Conservation (phyloP, 1,284 basidiomycete genomes). For the Cerioporus squamosus region DNA sequence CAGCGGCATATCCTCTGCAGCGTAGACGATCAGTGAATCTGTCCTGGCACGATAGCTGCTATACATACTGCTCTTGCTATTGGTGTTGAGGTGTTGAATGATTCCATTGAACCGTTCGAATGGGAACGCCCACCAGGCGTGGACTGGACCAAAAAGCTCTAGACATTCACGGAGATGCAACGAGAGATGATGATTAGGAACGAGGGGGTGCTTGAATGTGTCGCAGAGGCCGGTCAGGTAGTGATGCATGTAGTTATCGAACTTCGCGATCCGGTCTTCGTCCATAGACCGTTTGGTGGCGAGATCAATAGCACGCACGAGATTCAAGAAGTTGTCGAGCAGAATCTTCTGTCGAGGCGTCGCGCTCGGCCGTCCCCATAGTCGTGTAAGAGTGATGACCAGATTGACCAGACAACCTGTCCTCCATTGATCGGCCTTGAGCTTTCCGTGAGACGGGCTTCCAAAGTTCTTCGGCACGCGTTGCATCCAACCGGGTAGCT, state of each 20-base stretch:
- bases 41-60: too few species aligned
- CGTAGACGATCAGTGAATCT: too few species aligned
- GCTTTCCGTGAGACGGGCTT: constrained; percentile 22
- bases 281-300: constrained; percentile 5
- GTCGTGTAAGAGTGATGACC: constrained; percentile 3
- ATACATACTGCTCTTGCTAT: neutral
- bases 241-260: constrained; percentile 33
- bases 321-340: constrained; percentile 2
- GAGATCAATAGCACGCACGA: constrained; percentile 1
- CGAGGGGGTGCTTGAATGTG: constrained; percentile 34
- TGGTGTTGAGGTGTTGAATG: constrained; percentile 12
- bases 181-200: constrained; percentile 44
- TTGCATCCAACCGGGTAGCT: constrained; percentile 29
- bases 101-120: constrained; percentile 23
- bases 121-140: constrained; percentile 31
- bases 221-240: constrained; percentile 35
- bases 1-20: constrained; percentile 12
- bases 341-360: neutral
- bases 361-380: neutral
- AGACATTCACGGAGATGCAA: constrained; percentile 38
- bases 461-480: constrained; percentile 24
- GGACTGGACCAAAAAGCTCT: constrained; percentile 38
- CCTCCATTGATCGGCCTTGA: constrained; percentile 34
- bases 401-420: constrained; percentile 25
- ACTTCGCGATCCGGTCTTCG: neutral